Evolutionary conservation across 805 yeast species (phyloP), one percentile per base, ranked within the genome.

Genomic region (Saccharomycopsis fermentans): DNA sequence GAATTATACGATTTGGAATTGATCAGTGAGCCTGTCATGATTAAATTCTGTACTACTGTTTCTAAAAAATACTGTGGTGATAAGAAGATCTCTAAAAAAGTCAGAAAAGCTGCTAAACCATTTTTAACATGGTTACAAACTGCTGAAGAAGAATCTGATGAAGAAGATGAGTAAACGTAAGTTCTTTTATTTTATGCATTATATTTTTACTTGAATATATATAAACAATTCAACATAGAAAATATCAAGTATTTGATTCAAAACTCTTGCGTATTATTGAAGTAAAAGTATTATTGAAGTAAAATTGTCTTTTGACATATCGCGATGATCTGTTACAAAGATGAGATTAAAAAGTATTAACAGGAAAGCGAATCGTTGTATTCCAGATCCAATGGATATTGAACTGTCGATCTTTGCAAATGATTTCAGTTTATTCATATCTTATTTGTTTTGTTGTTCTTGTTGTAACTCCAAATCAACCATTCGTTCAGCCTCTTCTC

Each of bases 41-140:
- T 79, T 66, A 80, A 81, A 54, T 94, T 96, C 90, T 97, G 97
- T 68, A 81, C 92, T 56, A 90, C 83, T 73, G 91, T 88, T 54
- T 87, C 96, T 56, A 90, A 90, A 78, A 91, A 90, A 73, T 94
- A 85, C 68, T 97, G 94, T 61, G 63, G 63, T 12, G 87, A 95
- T 62, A 94, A 92, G 76, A 96, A 90, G 53, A 79, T 83, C 36
- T 86, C 95, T 56, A 92, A 92, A 77, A 62, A 92, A 88, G 80
- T 96, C 91, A 55, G 87, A 97, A 74, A 84, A 74, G 94, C 97
- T 52, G 97, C 97, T 62, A 91, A 90, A 74, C 96, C 98, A 34
- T 94, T 94, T 75, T 76, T 94, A 63, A 83, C 86, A 65, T 94
- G 99, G 99, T 81, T 94, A 65, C 85, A 90, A 69, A 91, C 87